Percentiles rank a stretch among this genome's conserved stretches.
phyloP scores from a whole-genome alignment of 2,329 filamentous ascomycete species.

The Parafenestella ontariensis region DNA sequence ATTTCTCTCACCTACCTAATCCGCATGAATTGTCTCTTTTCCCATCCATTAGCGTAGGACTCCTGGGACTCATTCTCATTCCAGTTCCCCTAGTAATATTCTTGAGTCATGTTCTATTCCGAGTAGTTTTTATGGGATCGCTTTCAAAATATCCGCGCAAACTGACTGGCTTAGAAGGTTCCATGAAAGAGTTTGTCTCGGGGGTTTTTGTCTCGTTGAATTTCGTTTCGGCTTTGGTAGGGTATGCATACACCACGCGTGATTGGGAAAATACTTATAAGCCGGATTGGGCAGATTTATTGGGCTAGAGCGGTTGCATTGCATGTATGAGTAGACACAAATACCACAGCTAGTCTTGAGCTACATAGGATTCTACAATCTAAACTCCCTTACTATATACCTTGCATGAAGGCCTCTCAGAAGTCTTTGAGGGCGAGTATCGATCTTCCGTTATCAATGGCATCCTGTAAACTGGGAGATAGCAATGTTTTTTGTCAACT shows the following conservation, averaged over 20 bases:
- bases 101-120: background rate
- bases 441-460: too few relatives aligned
- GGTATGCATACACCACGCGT: background rate
- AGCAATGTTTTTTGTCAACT: too few relatives aligned
- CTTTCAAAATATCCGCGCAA: background rate
- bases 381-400: too few relatives aligned
- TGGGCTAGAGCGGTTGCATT: background rate
- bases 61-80: too few relatives aligned
- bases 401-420: too few relatives aligned
- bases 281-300: background rate
- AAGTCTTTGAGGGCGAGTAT: too few relatives aligned
- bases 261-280: conserved; percentile 1
- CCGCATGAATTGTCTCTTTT: too few relatives aligned
- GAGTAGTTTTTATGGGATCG: background rate
- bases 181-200: background rate
- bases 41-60: too few relatives aligned
- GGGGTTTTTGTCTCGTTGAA: background rate
- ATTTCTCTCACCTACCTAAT: background rate
- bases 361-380: too few relatives aligned
- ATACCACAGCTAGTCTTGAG: too few relatives aligned
- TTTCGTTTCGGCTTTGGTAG: background rate
- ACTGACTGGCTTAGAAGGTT: background rate
- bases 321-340: too few relatives aligned
- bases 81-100: background rate
- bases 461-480: too few relatives aligned